phyloP scores from a whole-genome alignment of 306 rosid genomes.

The Vigna nakashimae region DNA sequence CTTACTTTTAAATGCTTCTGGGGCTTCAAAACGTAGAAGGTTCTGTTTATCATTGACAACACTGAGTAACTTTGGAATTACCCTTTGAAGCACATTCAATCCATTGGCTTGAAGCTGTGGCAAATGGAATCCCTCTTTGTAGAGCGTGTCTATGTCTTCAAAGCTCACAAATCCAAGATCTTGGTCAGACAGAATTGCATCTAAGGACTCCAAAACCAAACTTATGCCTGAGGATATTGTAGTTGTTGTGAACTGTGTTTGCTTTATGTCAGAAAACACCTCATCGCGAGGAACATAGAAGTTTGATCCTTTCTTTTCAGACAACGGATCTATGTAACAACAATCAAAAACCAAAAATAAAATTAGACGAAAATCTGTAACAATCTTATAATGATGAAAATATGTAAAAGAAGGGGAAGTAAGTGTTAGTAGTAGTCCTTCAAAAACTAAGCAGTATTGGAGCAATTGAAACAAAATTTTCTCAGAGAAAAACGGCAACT shows the following conservation, averaged over 20 bases:
- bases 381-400: too few species aligned
- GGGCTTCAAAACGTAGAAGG: conserved; percentile 57
- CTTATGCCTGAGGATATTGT: conserved; percentile 46
- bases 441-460: too few species aligned
- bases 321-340: conserved; percentile 48
- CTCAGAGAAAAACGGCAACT: too few species aligned
- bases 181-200: conserved; percentile 38
- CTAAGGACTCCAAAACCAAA: conserved; percentile 47
- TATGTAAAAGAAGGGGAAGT: too few species aligned
- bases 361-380: too few species aligned
- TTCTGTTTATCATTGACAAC: conserved; percentile 41
- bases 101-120: conserved; percentile 36
- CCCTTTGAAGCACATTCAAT: conserved; percentile 21
- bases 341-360: neutral
- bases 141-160: conserved; percentile 56
- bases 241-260: conserved; percentile 50
- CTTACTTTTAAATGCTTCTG: conserved; percentile 56
- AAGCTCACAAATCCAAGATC: conserved; percentile 53
- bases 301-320: conserved; percentile 42
- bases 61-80: conserved; percentile 50
- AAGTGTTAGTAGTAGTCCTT: too few species aligned
- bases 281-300: conserved; percentile 71
- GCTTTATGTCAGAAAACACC: conserved; percentile 54
- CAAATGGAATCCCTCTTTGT: conserved; percentile 49
- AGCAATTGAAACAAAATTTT: too few species aligned